Base-by-base conservation (phyloP, 1,284 basidiomycete species). In the Ustilago hordei region DNA sequence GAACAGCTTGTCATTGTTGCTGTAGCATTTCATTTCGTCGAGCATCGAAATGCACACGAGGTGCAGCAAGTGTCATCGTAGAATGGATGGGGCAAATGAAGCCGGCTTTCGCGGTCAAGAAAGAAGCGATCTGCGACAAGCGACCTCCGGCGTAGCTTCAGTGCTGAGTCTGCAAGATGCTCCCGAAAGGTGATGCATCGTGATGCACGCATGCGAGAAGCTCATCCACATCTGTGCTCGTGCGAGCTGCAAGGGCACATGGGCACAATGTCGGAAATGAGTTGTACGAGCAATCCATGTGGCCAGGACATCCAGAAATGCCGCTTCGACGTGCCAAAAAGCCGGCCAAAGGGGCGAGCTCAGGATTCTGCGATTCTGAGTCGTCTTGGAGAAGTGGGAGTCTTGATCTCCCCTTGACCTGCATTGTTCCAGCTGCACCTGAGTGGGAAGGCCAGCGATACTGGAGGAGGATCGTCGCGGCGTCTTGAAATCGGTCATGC, bases 241-340 rank as follows among this genome's bases (percentile, higher is more conserved):
- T 28, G 11, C 12, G 13, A 12, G 13, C 31, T 50, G 48, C 48
- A 50, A 13, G 28, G 48, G 31, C 23, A 45, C 13, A 50, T 31
- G 31, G 15, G 48, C 28, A 31, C 48, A 50, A 34, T 50, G 1
- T 15, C 48, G 48, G n/a, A 50, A 50, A 50, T 50, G 48, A 50
- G 48, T 28, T 50, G 15, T 12, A 12, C 15, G 48, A 17, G 28
- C 48, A 3, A 50, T 28, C 48, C 23, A 31, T 50, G 48, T 15
- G 48, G 23, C 8, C 19, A 19, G 23, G 9, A 48, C 11, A 48
- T 48, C 45, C 45, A 48, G 19, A 48, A 48, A 28, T 50, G 2
- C 11, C 31, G 48, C n/a, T 13, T 50, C 28, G 23, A 50, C 48
- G 5, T 50, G 48, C 48, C 11, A 13, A 12, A 50, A 12, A 50